phyloP scores from a whole-genome alignment of 345 rosid genomes.

The Cardamine occulta region DNA sequence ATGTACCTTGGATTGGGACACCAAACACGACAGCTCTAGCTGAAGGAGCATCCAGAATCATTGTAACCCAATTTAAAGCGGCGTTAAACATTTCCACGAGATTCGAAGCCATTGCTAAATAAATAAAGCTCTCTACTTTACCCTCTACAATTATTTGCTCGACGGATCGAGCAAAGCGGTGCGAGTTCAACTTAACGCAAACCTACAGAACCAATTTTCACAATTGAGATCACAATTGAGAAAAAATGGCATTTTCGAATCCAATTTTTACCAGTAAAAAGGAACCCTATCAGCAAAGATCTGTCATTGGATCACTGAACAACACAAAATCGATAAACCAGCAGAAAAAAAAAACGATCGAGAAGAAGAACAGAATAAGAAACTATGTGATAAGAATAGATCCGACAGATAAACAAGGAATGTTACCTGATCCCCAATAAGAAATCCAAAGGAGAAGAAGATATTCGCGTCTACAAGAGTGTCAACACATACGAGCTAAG shows the following conservation, averaged over 20 bases:
- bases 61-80: conserved; percentile 55
- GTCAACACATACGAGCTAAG: background rate
- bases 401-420: conserved; percentile 1
- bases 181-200: conserved; percentile 9
- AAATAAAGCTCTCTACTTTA: conserved; percentile 13
- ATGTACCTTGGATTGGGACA: conserved; percentile 68
- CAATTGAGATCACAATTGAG: conserved; percentile 4
- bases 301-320: conserved; percentile 12
- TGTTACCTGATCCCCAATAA: conserved; percentile 28
- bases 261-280: background rate
- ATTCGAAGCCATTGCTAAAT: conserved; percentile 49
- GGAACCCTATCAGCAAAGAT: background rate
- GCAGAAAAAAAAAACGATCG: background rate
- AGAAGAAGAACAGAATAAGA: conserved; percentile 17
- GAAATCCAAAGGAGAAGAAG: conserved; percentile 1
- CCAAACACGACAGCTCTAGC: conserved; percentile 86
- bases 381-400: background rate
- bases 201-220: conserved; percentile 22
- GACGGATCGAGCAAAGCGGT: conserved; percentile 31
- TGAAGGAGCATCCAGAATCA: conserved; percentile 71
- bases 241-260: background rate
- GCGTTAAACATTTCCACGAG: conserved; percentile 54
- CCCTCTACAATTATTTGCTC: conserved; percentile 17
- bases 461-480: background rate
- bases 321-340: background rate